These are phyloP conservation scores for Pleurotus eryngii DNA, from an alignment of 768 basidiomycete species.

Conservation along the genomic window DNA sequence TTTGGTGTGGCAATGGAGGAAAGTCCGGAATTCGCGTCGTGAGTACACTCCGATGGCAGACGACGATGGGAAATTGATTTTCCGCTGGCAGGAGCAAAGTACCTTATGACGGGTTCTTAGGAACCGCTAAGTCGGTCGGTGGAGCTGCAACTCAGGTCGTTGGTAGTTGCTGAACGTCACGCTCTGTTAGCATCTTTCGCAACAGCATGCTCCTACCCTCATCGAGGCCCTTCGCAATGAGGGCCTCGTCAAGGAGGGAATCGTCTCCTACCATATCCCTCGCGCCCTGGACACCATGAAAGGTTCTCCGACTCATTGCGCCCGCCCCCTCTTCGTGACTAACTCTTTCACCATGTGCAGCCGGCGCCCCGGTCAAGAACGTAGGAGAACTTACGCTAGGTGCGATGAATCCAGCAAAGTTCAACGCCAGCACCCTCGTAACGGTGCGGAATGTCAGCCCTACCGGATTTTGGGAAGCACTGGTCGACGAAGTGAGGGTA, in stretches of 20 bases:
- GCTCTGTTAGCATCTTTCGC: slow-evolving; percentile 40
- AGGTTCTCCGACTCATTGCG: background rate
- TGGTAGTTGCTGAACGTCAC: background rate
- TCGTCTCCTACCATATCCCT: slow-evolving; percentile 65
- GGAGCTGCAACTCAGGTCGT: background rate
- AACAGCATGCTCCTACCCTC: slow-evolving; percentile 51
- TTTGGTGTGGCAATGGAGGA: slow-evolving; percentile 3
- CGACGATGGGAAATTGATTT: too few relatives aligned
- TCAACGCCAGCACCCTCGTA: slow-evolving; percentile 42
- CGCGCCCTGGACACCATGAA: slow-evolving; percentile 47
- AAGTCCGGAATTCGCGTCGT: slow-evolving; percentile 11
- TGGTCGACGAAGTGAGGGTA: slow-evolving; percentile 43
- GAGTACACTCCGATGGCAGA: background rate
- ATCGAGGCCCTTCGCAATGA: slow-evolving; percentile 50
- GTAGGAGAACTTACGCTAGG: slow-evolving; percentile 64
- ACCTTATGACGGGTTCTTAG: slow-evolving; percentile 59
- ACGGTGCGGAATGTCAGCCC: slow-evolving; percentile 47
- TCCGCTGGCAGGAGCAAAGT: slow-evolving; percentile 17
- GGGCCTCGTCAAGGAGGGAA: slow-evolving; percentile 47
- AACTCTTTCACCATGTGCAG: background rate
- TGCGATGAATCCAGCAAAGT: slow-evolving; percentile 53
- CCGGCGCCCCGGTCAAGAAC: slow-evolving; percentile 25
- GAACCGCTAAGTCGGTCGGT: slow-evolving; percentile 27
- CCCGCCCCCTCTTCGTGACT: background rate
- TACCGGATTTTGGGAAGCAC: slow-evolving; percentile 65